Evolutionary conservation across 176 grass and related monocot species (phyloP).

Genomic region (Musa schizocarpa): DNA sequence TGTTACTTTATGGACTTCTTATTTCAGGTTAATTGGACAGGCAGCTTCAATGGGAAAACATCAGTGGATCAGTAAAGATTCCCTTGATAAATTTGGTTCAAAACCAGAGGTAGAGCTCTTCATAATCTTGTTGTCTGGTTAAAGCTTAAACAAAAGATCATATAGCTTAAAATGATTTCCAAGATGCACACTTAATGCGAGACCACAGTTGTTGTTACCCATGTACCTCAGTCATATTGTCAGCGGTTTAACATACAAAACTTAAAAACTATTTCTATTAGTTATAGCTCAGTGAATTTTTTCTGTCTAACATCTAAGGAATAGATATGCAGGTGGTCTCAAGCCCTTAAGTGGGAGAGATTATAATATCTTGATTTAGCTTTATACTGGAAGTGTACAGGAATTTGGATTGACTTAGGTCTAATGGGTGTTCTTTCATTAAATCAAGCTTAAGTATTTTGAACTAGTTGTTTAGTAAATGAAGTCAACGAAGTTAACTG

Average conservation of each 20-base stretch:
- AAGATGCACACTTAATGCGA: not conserved
- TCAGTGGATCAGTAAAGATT: slow-evolving; percentile 54
- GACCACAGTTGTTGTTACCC: not conserved
- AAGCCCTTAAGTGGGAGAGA: too few relatives aligned
- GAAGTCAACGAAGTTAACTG: too few relatives aligned
- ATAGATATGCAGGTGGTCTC: too few relatives aligned
- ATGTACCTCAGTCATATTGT: not conserved
- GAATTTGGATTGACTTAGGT: too few relatives aligned
- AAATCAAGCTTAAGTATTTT: too few relatives aligned
- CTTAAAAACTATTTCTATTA: too few relatives aligned
- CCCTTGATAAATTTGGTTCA: slow-evolving; percentile 36
- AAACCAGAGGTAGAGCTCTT: slow-evolving; percentile 38
- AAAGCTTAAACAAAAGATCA: not conserved
- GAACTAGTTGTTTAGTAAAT: too few relatives aligned
- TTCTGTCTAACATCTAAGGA: too few relatives aligned
- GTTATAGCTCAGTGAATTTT: too few relatives aligned
- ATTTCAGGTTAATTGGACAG: slow-evolving; percentile 53
- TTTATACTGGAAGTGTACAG: too few relatives aligned
- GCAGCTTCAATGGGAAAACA: slow-evolving; percentile 61
- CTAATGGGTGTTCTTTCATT: too few relatives aligned
- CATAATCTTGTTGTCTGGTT: not conserved
- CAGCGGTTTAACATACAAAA: not conserved
- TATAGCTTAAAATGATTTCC: not conserved
- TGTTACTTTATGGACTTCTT: slow-evolving; percentile 17
- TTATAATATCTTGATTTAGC: too few relatives aligned